Evolutionary conservation across 371 early-diverging fungal species (phyloP), one percentile per base, ranked within the genome.

Genomic region (Lichtheimia ornata): DNA sequence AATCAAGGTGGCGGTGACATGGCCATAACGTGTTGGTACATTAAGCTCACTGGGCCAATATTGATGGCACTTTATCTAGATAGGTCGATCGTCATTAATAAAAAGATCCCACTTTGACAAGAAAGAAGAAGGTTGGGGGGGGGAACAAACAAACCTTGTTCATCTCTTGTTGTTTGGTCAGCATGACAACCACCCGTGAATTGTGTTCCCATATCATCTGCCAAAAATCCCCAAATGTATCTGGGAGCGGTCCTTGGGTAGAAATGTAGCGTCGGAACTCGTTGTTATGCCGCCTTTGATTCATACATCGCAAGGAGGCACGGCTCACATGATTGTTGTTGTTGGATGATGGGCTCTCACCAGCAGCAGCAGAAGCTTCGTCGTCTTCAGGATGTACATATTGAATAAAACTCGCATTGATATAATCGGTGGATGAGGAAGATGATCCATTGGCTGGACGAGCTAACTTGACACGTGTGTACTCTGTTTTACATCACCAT

Each of bases 181-280:
- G 72, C 96, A 96, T 96, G 15, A 96, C 93, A 30, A 97, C 80
- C 4, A 92, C 87, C 1, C 77, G 69, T 0, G 84, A 74, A 5
- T 82, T 63, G 65, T 94, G 91, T 66, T 96, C 95, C 93, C 92
- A 94, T n/a, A 91, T 74, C 77, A 96, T 88, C 49, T 82, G 82
- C 96, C 97, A 97, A 65, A 97, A 97, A 61, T 95, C 96, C 9
- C 79, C 82, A 47, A 90, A 80, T 0, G 97, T 95, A 42, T 84
- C 73, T 5, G 88, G 86, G 17, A 96, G 66, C 13, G 97, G 97
- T 0, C 91, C 97, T 73, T 97, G 97, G 0, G 94, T 87, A 13
- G 91, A 91, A 47, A 97, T 93, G 68, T 93, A 97, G 7, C 73
- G 65, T 51, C 72, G 67, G 61, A 66, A 74, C 44, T 68, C 47